phyloP scores from a whole-genome alignment of 495 filamentous ascomycete species.

The Penicillium psychrofluorescens region DNA sequence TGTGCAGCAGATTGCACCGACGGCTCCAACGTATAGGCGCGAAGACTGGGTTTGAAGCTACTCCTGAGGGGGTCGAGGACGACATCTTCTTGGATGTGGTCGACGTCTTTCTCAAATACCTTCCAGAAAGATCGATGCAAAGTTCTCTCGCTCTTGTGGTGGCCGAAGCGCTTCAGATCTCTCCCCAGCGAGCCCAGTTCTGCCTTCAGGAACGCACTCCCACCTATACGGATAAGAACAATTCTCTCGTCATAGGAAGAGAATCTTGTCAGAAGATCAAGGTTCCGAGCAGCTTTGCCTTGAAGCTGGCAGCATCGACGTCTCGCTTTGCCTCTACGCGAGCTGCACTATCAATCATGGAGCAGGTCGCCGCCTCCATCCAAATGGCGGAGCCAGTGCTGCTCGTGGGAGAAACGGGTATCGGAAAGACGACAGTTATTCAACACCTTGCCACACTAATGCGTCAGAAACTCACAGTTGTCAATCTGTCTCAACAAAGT shows the following conservation, averaged over 20 bases:
- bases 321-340: constrained; percentile 40
- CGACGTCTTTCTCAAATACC: constrained; percentile 77
- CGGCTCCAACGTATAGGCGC: constrained; percentile 51
- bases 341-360: constrained; percentile 47
- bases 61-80: constrained; percentile 64
- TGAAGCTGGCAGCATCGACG: constrained; percentile 26
- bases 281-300: constrained; percentile 27
- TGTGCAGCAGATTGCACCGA: constrained; percentile 67
- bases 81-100: constrained; percentile 84
- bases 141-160: constrained; percentile 57
- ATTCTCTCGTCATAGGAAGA: constrained; percentile 59
- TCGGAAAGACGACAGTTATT: constrained; percentile 92
- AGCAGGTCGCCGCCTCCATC: constrained; percentile 78
- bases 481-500: constrained; percentile 96
- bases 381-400: constrained; percentile 80
- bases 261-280: constrained; percentile 42
- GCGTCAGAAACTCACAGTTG: constrained; percentile 74
- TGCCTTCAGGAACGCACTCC: constrained; percentile 64
- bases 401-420: constrained; percentile 95
- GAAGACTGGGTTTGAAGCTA: constrained; percentile 65
- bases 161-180: constrained; percentile 77
- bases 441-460: constrained; percentile 82
- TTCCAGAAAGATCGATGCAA: constrained; percentile 59
- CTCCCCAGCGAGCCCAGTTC: constrained; percentile 66
- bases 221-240: constrained; percentile 49